Evolutionary conservation across 2,329 filamentous ascomycete species (phyloP), one percentile per base, ranked within the genome.

Genomic region (Nemania sp.): DNA sequence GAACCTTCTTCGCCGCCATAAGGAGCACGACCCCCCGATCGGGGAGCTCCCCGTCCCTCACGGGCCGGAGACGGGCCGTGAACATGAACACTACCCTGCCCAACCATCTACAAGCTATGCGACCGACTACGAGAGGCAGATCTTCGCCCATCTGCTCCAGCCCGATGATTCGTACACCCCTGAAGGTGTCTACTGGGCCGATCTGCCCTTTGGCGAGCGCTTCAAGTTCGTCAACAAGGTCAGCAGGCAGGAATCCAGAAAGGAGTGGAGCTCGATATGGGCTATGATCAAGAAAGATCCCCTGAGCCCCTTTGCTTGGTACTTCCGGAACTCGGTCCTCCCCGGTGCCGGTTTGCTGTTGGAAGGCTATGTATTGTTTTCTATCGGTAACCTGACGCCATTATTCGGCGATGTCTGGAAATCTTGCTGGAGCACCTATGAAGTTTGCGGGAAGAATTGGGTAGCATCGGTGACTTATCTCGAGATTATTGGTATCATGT

Each of bases 291-390:
- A 95, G 78, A 79, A 85, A 50, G 91, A 97, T 67, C 91, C 92
- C 24, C 79, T 97, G 14, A 89, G 86, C 50, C 91, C 92, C 0
- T 52, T 97, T n/a, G 77, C 80, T 20, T 94, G 86, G 80, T 97
- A 97, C 72, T 88, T 95, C 70, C 84, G 86, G 68, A 94, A 96
- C 70, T 93, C 92, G 74, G 88, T 97, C 49, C 84, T 97, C 54
- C 93, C 93, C 44, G 93, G 93, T 73, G 91, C 91, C 61, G 93
- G 93, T 70, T 84, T 97, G 46, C 88, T 91, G 69, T 82, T 97
- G 23, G 93, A 97, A 80, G 93, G 91, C 65, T 97, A 97, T 69
- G 92, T 97, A 36, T 82, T 97, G 17, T 97, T 97, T 80, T 97
- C 92, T 59, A 97, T 97, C 64, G 93, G 93, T 54, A 97, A 96